Evolutionary conservation across 495 filamentous ascomycete genomes (phyloP), one percentile per base, ranked within the genome.

Genomic region (Podospora anserina): DNA sequence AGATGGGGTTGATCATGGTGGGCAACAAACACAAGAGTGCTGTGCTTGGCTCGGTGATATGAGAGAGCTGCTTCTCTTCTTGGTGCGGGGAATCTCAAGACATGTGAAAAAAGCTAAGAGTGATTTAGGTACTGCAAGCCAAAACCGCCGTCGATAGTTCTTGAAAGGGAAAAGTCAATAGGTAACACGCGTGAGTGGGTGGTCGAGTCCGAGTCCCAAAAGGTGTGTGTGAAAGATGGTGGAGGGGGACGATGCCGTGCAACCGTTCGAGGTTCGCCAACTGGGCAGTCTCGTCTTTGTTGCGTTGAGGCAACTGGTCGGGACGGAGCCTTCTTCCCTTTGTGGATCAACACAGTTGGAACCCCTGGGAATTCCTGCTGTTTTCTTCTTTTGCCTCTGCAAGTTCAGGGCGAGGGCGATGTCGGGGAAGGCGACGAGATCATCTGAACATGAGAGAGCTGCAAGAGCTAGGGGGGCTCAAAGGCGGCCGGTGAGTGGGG

Each of bases 1-100:
- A 79, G 65, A 86, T 77, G 0, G 84, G 83, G 68, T 84, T 86
- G 39, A 77, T 26, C 76, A 78, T 78, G 2, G 54, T 61, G 66
- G 61, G 4, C 56, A 20, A n/a, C 13, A 39, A 39, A 9, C 18
- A 16, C 30, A 39, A 5, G 34, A 11, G 34, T 53, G 57, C 2
- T 39, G 57, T 32, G 27, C 20, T 60, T 16, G 16, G 34, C 19
- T 64, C 20, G 55, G 55, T 57, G 16, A 57, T 23, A 23, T 2
- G 23, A 23, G 23, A 23, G 23, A 23, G 23, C 23, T 23, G 23
- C 23, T 23, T 23, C 23, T 23, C 23, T 23, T 9, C 3, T 58
- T 2, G 56, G 23, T n/a, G 59, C 16, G 59, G 59, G 20, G 20
- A 61, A 13, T 61, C 3, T 58, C 23, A 20, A 58, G 23, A 58